phyloP scores from a whole-genome alignment of 768 basidiomycete species.

The Dendrothele bispora region DNA sequence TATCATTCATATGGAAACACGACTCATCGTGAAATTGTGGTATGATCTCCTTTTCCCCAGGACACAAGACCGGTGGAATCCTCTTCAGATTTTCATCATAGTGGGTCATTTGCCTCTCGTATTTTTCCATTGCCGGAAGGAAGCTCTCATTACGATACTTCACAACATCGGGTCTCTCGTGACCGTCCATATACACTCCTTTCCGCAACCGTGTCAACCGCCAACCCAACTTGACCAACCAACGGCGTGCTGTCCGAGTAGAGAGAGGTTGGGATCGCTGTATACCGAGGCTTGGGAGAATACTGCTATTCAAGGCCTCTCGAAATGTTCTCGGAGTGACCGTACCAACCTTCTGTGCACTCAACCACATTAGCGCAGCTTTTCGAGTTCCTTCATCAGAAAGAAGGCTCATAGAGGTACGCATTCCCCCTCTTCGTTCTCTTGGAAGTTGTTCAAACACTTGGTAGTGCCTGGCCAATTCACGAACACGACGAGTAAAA shows the following conservation, averaged over 20 bases:
- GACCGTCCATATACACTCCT: constrained; percentile 40
- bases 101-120: constrained; percentile 5
- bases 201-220: constrained; percentile 22
- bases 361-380: constrained; percentile 18
- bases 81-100: neutral
- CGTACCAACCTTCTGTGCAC: constrained; percentile 19
- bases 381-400: constrained; percentile 21
- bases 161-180: constrained; percentile 34
- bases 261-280: constrained; percentile 20
- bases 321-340: constrained; percentile 28
- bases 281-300: constrained; percentile 32
- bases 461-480: constrained; percentile 25
- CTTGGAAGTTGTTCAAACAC: constrained; percentile 21
- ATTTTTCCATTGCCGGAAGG: constrained; percentile 25
- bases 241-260: constrained; percentile 31
- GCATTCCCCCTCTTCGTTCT: constrained; percentile 23
- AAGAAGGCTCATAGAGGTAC: constrained; percentile 14
- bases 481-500: constrained; percentile 17
- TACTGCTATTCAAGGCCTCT: constrained; percentile 22
- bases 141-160: constrained; percentile 29
- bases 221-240: constrained; percentile 38
- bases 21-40: constrained; percentile 1
- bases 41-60: constrained; percentile 1
- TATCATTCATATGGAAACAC: neutral
- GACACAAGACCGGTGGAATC: neutral